Conservation (phyloP, 2,329 filamentous ascomycete genomes). For the Ceratocystis eucalypticola region DNA sequence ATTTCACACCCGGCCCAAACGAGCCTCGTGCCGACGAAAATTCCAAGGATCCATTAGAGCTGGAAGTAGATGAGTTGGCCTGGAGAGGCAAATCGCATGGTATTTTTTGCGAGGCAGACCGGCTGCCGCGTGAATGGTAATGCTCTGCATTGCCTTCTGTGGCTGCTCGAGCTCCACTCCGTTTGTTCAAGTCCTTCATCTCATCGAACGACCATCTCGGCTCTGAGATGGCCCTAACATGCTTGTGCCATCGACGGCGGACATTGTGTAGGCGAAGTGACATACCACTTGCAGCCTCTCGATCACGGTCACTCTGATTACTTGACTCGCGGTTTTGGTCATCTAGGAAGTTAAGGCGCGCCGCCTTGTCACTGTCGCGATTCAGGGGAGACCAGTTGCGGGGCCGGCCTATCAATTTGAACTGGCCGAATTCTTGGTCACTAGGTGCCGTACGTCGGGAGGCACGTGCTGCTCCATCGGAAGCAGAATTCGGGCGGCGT, state of each 20-base stretch:
- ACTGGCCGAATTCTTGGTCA: background rate
- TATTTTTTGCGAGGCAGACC: background rate
- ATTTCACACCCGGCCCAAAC: background rate
- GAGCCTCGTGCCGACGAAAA: background rate
- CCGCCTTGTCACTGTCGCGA: conserved; percentile 8
- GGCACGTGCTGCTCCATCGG: background rate
- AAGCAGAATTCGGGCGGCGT: background rate
- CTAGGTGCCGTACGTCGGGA: background rate
- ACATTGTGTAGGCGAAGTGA: conserved; percentile 11
- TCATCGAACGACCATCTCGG: conserved; percentile 12
- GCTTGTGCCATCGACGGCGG: conserved; percentile 8
- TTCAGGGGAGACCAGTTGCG: conserved; percentile 11
- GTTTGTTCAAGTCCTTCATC: background rate
- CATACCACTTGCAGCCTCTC: background rate
- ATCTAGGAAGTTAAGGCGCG: conserved; percentile 14
- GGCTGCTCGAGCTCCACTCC: background rate
- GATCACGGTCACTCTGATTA: conserved; percentile 7
- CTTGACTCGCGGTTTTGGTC: conserved; percentile 1
- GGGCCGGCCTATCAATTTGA: background rate
- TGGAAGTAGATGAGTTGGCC: background rate
- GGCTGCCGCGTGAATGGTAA: background rate
- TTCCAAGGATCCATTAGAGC: background rate
- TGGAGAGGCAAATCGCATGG: conserved; percentile 13
- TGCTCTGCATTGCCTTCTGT: background rate
- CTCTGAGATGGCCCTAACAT: conserved; percentile 15